A percentile compares a stretch with the other conserved stretches of the same genome.
These are phyloP conservation scores for Trypanosoma melophagium DNA, from an alignment of 208 protist species.

Conservation along the genomic window DNA sequence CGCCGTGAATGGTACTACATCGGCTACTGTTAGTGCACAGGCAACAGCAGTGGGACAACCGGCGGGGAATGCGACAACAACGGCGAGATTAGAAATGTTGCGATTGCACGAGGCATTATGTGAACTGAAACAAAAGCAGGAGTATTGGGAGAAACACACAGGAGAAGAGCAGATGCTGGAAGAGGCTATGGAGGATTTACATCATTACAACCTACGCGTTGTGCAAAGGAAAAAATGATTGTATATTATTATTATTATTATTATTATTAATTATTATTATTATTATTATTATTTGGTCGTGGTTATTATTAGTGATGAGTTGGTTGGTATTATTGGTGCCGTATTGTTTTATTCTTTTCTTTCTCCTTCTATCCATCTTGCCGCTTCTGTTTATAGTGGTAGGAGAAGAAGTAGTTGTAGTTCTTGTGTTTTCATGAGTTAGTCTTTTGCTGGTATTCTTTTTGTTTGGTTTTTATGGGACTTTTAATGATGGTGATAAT, in stretches of 20 bases:
- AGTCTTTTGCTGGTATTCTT: too few species aligned
- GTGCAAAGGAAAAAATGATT: slow-evolving; percentile 11
- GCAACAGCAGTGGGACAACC: slow-evolving; percentile 54
- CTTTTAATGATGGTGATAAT: slow-evolving; percentile 10
- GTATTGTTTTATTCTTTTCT: too few species aligned
- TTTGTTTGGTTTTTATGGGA: background rate
- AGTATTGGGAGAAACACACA: background rate
- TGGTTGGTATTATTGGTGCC: too few species aligned
- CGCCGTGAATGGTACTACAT: background rate
- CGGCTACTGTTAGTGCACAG: slow-evolving; percentile 31
- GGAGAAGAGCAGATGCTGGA: background rate
- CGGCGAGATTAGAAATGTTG: slow-evolving; percentile 49
- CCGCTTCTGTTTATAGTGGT: too few species aligned
- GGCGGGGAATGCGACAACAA: slow-evolving; percentile 53
- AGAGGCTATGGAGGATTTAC: background rate
- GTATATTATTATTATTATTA: background rate
- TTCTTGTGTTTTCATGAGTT: too few species aligned
- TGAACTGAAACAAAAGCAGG: slow-evolving; percentile 14
- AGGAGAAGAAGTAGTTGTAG: too few species aligned
- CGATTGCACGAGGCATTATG: slow-evolving; percentile 34
- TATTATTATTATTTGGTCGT: background rate
- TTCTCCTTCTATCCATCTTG: too few species aligned
- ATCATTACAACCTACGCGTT: slow-evolving; percentile 7
- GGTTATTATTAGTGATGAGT: background rate
- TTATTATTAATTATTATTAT: background rate